Evolutionary conservation across 208 protist genomes (phyloP).

Genomic region (Trypanosoma congolense): DNA sequence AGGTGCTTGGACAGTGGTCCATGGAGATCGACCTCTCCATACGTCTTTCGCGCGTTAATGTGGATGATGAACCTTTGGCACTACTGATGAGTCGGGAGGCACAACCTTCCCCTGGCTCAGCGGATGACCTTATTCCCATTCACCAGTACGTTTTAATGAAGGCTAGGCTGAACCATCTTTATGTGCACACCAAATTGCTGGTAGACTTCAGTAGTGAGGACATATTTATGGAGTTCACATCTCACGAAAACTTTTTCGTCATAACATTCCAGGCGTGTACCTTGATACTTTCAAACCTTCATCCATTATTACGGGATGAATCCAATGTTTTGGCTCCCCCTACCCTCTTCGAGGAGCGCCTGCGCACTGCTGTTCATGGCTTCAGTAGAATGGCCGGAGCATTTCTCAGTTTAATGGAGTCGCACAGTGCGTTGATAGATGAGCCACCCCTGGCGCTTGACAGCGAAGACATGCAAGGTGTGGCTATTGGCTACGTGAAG

Average conservation of each 20-base stretch:
- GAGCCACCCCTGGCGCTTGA: not conserved
- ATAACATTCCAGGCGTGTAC: constrained; percentile 80
- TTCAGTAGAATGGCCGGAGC: not conserved
- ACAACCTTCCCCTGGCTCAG: constrained; percentile 36
- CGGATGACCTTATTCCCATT: constrained; percentile 85
- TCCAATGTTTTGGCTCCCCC: constrained; percentile 40
- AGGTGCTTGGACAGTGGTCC: constrained; percentile 69
- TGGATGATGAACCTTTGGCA: constrained; percentile 21
- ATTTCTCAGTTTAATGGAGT: constrained; percentile 15
- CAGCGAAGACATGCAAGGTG: constrained; percentile 7
- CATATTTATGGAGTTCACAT: constrained; percentile 69
- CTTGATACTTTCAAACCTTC: constrained; percentile 42
- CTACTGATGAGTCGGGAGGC: not conserved
- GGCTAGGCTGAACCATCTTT: constrained; percentile 37
- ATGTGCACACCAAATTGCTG: constrained; percentile 60
- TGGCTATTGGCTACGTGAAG: constrained; percentile 23
- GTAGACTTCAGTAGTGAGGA: constrained; percentile 56
- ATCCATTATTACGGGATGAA: constrained; percentile 51
- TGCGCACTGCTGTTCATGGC: constrained; percentile 8
- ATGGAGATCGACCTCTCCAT: constrained; percentile 77
- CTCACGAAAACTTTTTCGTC: constrained; percentile 69
- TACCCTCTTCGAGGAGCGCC: constrained; percentile 27
- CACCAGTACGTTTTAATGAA: constrained; percentile 81
- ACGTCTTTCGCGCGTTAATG: constrained; percentile 43
- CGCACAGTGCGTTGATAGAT: constrained; percentile 4